Conservation (phyloP, 2,329 filamentous ascomycete genomes). For the Microcyclospora pomicola region DNA sequence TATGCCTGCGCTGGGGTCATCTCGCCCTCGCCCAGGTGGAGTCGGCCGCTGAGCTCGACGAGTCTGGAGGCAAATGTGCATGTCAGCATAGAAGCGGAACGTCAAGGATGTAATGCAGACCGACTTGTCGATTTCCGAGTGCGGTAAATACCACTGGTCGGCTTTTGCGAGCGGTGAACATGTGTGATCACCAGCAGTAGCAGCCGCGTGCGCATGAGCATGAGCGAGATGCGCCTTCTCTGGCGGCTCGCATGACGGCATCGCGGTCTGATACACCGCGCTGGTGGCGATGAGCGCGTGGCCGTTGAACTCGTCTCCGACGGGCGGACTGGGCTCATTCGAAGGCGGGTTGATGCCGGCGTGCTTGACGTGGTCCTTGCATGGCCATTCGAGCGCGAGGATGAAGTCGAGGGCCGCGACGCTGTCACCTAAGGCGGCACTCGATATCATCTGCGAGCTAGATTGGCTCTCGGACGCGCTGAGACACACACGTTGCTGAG, state of each 20-base stretch:
- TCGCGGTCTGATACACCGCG: conserved; percentile 9
- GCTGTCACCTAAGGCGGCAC: conserved; percentile 3
- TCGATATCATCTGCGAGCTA: neutral
- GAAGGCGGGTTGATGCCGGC: conserved; percentile 8
- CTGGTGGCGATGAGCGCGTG: conserved; percentile 10
- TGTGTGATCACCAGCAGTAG: no score
- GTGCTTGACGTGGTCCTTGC: conserved; percentile 10
- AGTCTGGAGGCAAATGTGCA: conserved; percentile 5
- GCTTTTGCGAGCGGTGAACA: no score
- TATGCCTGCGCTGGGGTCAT: conserved; percentile 14
- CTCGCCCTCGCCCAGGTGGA: conserved; percentile 10
- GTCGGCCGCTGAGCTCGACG: conserved; percentile 8
- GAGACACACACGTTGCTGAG: conserved; percentile 10
- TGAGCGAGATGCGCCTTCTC: no score
- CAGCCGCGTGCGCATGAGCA: no score
- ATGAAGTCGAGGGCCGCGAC: conserved; percentile 16
- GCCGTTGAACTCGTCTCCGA: conserved; percentile 1
- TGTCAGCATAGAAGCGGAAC: neutral
- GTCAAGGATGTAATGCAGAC: neutral
- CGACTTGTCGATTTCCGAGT: conserved; percentile 15
- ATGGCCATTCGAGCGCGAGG: conserved; percentile 12
- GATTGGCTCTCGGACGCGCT: conserved; percentile 2
- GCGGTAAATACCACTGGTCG: conserved; percentile 11
- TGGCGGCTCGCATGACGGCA: conserved; percentile 1
- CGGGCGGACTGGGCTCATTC: neutral